Conservation (phyloP, 345 rosid species). For the Anastatica hierochuntica region DNA sequence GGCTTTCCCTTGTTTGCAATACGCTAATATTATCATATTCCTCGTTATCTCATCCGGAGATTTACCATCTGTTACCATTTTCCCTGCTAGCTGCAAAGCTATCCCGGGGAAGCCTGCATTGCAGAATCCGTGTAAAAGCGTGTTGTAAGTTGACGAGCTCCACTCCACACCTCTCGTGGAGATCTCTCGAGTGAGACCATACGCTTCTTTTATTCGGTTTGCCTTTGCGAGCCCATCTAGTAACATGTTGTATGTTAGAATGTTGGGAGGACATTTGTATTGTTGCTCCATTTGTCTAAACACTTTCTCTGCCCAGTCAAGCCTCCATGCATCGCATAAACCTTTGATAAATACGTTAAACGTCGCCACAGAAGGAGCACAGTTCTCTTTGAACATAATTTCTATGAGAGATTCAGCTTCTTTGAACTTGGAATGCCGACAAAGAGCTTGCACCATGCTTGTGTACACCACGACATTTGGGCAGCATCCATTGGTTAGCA, state of each 20-base stretch:
- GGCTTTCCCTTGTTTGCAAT: slow-evolving; percentile 44
- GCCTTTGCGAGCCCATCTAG: slow-evolving; percentile 47
- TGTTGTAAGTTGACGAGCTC: background rate
- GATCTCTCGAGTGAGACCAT: slow-evolving; percentile 39
- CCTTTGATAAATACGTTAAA: slow-evolving; percentile 62
- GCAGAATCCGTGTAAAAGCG: background rate
- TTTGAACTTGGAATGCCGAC: slow-evolving; percentile 48
- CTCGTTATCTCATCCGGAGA: slow-evolving; percentile 54
- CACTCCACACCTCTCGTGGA: slow-evolving; percentile 22
- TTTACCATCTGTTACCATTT: slow-evolving; percentile 26
- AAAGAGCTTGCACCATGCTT: slow-evolving; percentile 71
- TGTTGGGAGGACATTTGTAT: slow-evolving; percentile 46
- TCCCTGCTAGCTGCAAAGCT: background rate
- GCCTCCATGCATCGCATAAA: slow-evolving; percentile 50
- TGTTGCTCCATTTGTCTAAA: slow-evolving; percentile 41
- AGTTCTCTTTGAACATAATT: slow-evolving; percentile 44
- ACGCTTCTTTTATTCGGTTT: slow-evolving; percentile 36
- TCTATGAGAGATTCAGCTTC: slow-evolving; percentile 56
- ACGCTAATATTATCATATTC: slow-evolving; percentile 45
- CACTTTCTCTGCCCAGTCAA: slow-evolving; percentile 49
- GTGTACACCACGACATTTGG: slow-evolving; percentile 81
- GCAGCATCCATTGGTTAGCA: slow-evolving; percentile 51
- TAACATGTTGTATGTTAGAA: slow-evolving; percentile 58
- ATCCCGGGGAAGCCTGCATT: background rate
- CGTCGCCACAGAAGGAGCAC: slow-evolving; percentile 56